phyloP scores from a whole-genome alignment of 2,329 filamentous ascomycete genomes.

The Arthrobotrys iridis region DNA sequence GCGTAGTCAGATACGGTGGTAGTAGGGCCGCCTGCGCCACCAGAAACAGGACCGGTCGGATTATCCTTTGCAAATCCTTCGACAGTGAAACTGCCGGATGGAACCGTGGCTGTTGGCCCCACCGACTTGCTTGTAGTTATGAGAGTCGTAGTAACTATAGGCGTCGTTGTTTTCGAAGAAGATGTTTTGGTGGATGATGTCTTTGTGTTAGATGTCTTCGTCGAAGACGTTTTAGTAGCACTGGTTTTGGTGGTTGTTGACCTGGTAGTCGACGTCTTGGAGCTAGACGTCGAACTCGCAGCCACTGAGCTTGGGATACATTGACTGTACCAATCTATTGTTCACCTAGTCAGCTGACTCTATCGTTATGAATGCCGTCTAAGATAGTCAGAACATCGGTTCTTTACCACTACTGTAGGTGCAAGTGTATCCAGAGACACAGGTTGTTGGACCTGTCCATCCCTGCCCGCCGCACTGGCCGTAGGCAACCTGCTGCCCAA shows the following conservation, averaged over 20 bases:
- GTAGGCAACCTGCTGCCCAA: conserved; percentile 61
- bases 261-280: conserved; percentile 3
- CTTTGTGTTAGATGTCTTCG: background rate
- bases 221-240: conserved; percentile 11
- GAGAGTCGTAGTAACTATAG: background rate
- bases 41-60: conserved; percentile 60
- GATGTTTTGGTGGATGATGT: background rate
- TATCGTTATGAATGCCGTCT: background rate
- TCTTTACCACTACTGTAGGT: conserved; percentile 59
- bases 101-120: background rate
- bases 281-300: background rate
- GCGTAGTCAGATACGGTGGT: conserved; percentile 68
- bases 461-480: conserved; percentile 63
- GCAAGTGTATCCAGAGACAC: conserved; percentile 63
- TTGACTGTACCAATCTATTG: conserved; percentile 62
- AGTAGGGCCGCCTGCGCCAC: conserved; percentile 67
- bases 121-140: background rate
- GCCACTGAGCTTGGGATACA: conserved; percentile 59
- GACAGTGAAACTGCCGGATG: conserved; percentile 24
- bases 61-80: conserved; percentile 32
- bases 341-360: background rate
- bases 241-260: background rate
- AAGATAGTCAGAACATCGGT: no score
- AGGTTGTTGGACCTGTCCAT: conserved; percentile 62
- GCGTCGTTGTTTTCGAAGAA: conserved; percentile 14